Evolutionary conservation across 2,329 filamentous ascomycete genomes (phyloP), one percentile per base, ranked within the genome.

Genomic region (Pyrenophora graminea): DNA sequence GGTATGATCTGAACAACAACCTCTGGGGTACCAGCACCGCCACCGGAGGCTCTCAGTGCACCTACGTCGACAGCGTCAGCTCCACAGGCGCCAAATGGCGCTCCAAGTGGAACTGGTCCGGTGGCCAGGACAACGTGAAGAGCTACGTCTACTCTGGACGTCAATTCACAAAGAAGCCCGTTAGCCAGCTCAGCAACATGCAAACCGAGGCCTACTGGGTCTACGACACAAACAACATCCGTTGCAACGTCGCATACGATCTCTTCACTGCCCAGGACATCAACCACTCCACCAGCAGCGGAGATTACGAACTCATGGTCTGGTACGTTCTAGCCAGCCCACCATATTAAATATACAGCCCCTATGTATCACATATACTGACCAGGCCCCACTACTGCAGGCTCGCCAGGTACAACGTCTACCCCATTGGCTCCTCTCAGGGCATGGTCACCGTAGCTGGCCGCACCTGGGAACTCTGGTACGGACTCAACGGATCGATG

Each of bases 401-500:
- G 57, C 59, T 62, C 45, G 57, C 51, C 42, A 60, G 57, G 27
- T 58, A 58, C 25, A 47, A 51, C 25, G 55, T 62, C 12, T 56
- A 51, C 23, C 60, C 58, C 23, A 64, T 64, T 34, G 58, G 59
- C 38, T 54, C 31, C 51, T 60, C 55, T 34, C 44, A 54, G 45
- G 51, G 48, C 9, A 59, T 48, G 33, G 57, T 63, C 21, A 80
- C 74, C 21, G 76, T 87, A 50, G 80, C 66, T 41, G 82, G 81
- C 36, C 66, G 72, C 39, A 69, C 60, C 7, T 87, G 80, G 79
- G 77, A 81, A 36, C 74, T 87, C 38, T 86, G 79, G 72, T 74
- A 74, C 48, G 85, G 85, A 17, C 71, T 68, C n/a, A 86, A 86
- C 59, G 82, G 82, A 34, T 65, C 68, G 46, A 85, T 78, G 67